Conservation (phyloP, 2,329 filamentous ascomycete species). For the Microsporum audouinii region DNA sequence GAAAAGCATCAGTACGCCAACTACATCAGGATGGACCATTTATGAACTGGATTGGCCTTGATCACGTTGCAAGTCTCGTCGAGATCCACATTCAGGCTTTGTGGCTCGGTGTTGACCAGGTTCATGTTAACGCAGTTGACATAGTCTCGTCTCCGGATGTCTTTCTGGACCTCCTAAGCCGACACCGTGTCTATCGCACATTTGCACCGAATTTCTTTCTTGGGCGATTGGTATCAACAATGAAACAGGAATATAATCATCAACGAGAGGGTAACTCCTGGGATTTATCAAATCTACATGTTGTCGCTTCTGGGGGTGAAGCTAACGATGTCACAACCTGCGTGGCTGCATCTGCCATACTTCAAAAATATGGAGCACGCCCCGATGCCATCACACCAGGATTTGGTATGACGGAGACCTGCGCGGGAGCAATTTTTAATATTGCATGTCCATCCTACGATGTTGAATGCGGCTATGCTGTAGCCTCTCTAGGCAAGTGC, state of each 20-base stretch:
- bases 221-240: slow-evolving; percentile 10
- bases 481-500: slow-evolving; percentile 31
- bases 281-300: slow-evolving; percentile 23
- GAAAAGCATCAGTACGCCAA: slow-evolving; percentile 28
- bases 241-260: neutral
- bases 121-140: slow-evolving; percentile 16
- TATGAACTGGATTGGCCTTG: slow-evolving; percentile 42
- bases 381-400: slow-evolving; percentile 31
- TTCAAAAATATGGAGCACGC: neutral
- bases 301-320: slow-evolving; percentile 35
- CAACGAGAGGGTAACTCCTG: neutral
- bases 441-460: slow-evolving; percentile 34
- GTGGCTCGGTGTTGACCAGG: slow-evolving; percentile 13
- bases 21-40: slow-evolving; percentile 25
- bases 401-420: slow-evolving; percentile 45
- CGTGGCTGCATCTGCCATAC: neutral
- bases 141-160: slow-evolving; percentile 24
- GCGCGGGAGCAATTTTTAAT: slow-evolving; percentile 40
- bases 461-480: slow-evolving; percentile 16
- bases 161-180: slow-evolving; percentile 33
- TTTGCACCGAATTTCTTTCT: slow-evolving; percentile 29
- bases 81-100: slow-evolving; percentile 43
- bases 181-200: slow-evolving; percentile 31
- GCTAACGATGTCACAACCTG: slow-evolving; percentile 34
- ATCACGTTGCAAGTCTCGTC: slow-evolving; percentile 43